These are phyloP conservation scores for Chrysosporium keratinophilum DNA, from an alignment of 2,329 filamentous ascomycete genomes.

Conservation along the genomic window DNA sequence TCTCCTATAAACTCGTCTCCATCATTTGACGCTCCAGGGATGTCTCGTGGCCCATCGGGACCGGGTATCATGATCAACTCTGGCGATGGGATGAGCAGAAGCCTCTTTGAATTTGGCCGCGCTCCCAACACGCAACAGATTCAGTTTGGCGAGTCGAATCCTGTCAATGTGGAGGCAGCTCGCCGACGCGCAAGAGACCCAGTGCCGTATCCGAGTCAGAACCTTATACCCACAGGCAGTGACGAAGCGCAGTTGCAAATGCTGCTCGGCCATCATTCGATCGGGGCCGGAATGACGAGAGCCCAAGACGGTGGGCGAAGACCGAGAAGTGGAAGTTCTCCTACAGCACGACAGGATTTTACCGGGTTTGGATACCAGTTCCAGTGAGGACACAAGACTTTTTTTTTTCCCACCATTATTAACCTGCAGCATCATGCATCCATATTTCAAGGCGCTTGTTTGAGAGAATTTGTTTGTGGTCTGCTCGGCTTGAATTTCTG, in stretches of 20 bases:
- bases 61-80: conserved; percentile 22
- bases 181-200: conserved; percentile 15
- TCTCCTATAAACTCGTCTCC: conserved; percentile 13
- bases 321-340: conserved; percentile 20
- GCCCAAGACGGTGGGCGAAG: neutral
- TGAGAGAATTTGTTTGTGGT: neutral
- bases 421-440: neutral
- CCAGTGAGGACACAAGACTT: conserved; percentile 2
- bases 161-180: conserved; percentile 19
- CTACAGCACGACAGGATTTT: conserved; percentile 20
- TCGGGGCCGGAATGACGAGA: neutral
- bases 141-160: conserved; percentile 21
- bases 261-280: neutral
- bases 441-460: neutral
- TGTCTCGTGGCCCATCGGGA: conserved; percentile 20
- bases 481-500: neutral
- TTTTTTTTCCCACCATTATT: neutral
- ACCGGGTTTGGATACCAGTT: conserved; percentile 19
- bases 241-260: conserved; percentile 13
- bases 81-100: conserved; percentile 14
- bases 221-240: conserved; percentile 20
- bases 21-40: conserved; percentile 12
- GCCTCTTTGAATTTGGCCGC: conserved; percentile 15
- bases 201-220: conserved; percentile 20
- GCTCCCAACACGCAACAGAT: conserved; percentile 15